Evolutionary conservation across 352 stramenopile species (phyloP), one percentile per base, ranked within the genome.

Genomic region (Thalassiosira exigua): DNA sequence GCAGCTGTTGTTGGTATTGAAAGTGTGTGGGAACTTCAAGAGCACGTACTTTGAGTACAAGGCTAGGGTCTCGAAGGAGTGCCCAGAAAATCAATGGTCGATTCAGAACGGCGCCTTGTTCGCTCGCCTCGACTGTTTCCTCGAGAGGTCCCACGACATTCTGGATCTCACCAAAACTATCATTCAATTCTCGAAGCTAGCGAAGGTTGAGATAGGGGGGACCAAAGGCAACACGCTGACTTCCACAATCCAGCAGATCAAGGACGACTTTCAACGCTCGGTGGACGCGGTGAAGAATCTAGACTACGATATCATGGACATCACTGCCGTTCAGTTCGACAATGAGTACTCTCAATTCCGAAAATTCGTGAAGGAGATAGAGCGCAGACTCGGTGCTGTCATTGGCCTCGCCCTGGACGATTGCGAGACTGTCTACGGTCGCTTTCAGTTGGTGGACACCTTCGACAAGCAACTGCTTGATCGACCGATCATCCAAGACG

Each of bases 51-150:
- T 97, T 76, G 95, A 98, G 86, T 99, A 98, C 90, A 98, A 98
- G 77, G 91, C 93, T n/a, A 98, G 93, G 17, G 96, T 97, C 11
- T 97, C 98, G 69, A 95, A 94, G 14, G 96, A 99, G 79, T 99
- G 96, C 70, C 96, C 96, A 36, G 94, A 94, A n/a, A 98, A 99
- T 59, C 96, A 96, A 32, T 99, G 97, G 97, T 93, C 95, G 17
- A 98, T 99, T 69, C 96, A 99, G 75, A 98, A 98, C 61, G 98
- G 98, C 70, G 97, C 96, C 21, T 85, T 99, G 19, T 99, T 99
- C 77, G 94, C 96, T 68, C 95, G 97, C 3, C 92, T 99, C 2
- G 97, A 99, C 76, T 96, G 89, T 42, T 99, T 99, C 70, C 90
- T 99, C 0, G 97, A 99, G 81, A 93, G 97, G 54, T 98, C 95